Conservation (phyloP, 1,284 basidiomycete species). For the Boletellus deceptivus region DNA sequence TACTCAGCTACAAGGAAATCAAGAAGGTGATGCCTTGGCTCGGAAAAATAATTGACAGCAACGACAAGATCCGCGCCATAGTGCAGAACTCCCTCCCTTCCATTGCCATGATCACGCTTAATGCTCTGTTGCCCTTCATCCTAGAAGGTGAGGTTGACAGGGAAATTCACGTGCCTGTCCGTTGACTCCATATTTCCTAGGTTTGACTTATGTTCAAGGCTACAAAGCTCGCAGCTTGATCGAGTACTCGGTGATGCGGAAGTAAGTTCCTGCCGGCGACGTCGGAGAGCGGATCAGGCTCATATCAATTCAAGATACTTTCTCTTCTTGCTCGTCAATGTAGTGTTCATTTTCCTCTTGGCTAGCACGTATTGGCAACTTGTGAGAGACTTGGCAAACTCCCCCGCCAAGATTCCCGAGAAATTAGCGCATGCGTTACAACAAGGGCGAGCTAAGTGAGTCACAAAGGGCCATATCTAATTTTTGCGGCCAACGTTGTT, state of each 20-base stretch:
- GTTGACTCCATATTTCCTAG: slow-evolving; percentile 39
- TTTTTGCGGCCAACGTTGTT: slow-evolving; percentile 18
- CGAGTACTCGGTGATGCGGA: slow-evolving; percentile 90
- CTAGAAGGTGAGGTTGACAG: slow-evolving; percentile 67
- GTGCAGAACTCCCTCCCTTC: slow-evolving; percentile 93
- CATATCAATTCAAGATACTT: slow-evolving; percentile 66
- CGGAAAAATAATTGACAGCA: slow-evolving; percentile 72
- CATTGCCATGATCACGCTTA: slow-evolving; percentile 86
- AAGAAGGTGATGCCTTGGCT: slow-evolving; percentile 88
- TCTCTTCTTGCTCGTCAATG: slow-evolving; percentile 90
- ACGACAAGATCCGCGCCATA: slow-evolving; percentile 78
- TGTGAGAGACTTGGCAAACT: slow-evolving; percentile 82
- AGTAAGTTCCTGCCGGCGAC: slow-evolving; percentile 49
- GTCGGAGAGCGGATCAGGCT: slow-evolving; percentile 2
- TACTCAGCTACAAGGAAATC: slow-evolving; percentile 91
- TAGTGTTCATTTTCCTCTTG: slow-evolving; percentile 93
- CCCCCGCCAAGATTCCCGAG: slow-evolving; percentile 85
- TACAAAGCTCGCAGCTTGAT: slow-evolving; percentile 87
- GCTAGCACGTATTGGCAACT: slow-evolving; percentile 90
- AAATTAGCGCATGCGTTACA: slow-evolving; percentile 83
- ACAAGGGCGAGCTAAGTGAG: slow-evolving; percentile 65
- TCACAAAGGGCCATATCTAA: not conserved
- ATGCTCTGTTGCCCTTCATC: slow-evolving; percentile 86
- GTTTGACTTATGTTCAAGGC: slow-evolving; percentile 85
- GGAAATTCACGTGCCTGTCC: not conserved